Conservation (phyloP, 352 stramenopile genomes). For the Aphanomyces astaci region DNA sequence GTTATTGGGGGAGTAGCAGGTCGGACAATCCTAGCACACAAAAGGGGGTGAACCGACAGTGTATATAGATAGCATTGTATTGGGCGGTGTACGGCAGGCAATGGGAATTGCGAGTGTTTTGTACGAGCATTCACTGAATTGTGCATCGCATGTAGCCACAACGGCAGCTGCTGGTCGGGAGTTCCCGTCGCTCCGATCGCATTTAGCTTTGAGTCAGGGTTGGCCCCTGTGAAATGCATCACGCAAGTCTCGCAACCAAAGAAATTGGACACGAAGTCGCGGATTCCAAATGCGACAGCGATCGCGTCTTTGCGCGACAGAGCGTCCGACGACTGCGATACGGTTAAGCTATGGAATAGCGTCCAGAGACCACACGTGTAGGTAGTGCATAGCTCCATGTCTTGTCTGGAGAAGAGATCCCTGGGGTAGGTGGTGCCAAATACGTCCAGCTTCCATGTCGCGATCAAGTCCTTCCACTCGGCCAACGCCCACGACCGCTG, state of each 20-base stretch:
- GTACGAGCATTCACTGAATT: conserved; percentile 73
- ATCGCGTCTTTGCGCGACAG: conserved; percentile 25
- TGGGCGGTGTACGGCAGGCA: conserved; percentile 21
- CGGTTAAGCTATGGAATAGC: conserved; percentile 70
- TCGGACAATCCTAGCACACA: not conserved
- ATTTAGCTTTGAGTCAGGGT: conserved; percentile 34
- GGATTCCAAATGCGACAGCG: conserved; percentile 43
- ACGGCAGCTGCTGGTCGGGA: conserved; percentile 38
- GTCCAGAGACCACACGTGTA: conserved; percentile 80
- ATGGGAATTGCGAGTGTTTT: conserved; percentile 63
- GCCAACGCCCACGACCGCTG: conserved; percentile 40
- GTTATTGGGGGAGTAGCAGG: not conserved
- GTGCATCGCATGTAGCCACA: conserved; percentile 82
- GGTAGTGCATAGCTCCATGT: conserved; percentile 51
- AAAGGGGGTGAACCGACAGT: not conserved
- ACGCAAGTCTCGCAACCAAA: conserved; percentile 76
- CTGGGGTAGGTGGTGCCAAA: conserved; percentile 45
- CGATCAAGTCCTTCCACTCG: conserved; percentile 55
- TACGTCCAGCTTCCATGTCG: conserved; percentile 46
- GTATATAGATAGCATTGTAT: not conserved
- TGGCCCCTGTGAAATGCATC: conserved; percentile 60
- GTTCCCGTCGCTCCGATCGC: conserved; percentile 38
- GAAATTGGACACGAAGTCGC: conserved; percentile 67
- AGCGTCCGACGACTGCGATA: conserved; percentile 22
- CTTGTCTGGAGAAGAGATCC: conserved; percentile 39